Percentiles rank a stretch among this genome's conserved stretches.
Conservation (phyloP, 306 rosid genomes). For the Macrotyloma uniflorum region DNA sequence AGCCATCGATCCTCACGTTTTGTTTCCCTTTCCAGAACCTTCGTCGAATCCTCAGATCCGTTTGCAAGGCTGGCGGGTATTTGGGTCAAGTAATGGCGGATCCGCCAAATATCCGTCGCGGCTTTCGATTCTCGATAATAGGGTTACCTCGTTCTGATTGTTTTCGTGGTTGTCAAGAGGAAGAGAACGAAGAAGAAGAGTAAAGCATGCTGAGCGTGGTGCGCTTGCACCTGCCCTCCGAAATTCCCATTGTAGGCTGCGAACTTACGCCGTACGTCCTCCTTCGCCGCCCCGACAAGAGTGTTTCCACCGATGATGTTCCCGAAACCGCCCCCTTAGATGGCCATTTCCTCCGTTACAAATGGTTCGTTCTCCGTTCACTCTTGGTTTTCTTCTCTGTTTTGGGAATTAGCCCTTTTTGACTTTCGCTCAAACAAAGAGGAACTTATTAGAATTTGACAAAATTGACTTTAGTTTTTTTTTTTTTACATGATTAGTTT, state of each 20-base stretch:
- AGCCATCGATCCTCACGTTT: slow-evolving; percentile 43
- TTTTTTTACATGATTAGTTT: background rate
- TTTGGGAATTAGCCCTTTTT: background rate
- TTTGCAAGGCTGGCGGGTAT: slow-evolving; percentile 74
- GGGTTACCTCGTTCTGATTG: slow-evolving; percentile 49
- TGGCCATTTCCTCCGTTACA: slow-evolving; percentile 86
- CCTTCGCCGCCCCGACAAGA: slow-evolving; percentile 71
- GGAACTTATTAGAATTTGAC: background rate
- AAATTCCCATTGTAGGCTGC: slow-evolving; percentile 96
- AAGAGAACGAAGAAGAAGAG: background rate
- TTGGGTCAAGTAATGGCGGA: slow-evolving; percentile 78
- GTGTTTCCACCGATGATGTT: slow-evolving; percentile 66
- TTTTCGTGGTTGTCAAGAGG: background rate
- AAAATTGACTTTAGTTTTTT: background rate
- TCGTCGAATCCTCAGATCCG: slow-evolving; percentile 61
- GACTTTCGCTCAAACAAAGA: background rate
- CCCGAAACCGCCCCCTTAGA: slow-evolving; percentile 77
- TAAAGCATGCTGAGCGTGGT: slow-evolving; percentile 95
- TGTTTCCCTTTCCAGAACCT: slow-evolving; percentile 1
- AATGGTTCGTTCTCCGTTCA: slow-evolving; percentile 56
- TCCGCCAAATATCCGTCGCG: slow-evolving; percentile 75
- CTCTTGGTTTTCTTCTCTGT: background rate
- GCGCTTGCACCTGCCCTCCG: slow-evolving; percentile 96
- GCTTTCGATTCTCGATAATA: slow-evolving; percentile 13
- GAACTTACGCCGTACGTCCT: slow-evolving; percentile 97